A percentile compares a stretch with the other conserved stretches of the same genome.
Evolutionary conservation across 2,329 filamentous ascomycete genomes (phyloP).

Genomic region (Biscogniauxia marginata): DNA sequence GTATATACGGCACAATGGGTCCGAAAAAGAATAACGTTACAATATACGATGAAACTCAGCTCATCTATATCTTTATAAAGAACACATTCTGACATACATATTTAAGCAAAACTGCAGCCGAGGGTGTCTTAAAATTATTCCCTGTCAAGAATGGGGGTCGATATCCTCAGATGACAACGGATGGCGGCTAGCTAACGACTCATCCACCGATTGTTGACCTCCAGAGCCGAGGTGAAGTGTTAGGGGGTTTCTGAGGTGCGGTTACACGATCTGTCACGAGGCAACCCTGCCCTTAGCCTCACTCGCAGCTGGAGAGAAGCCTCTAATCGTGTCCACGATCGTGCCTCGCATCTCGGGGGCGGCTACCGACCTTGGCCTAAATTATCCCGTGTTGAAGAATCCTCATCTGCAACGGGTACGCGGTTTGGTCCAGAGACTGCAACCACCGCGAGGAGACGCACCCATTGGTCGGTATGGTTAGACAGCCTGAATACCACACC

Average conservation of each 20-base stretch:
- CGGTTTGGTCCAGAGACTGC: constrained; percentile 24
- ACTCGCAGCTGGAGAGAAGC: not conserved
- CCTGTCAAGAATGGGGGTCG: not conserved
- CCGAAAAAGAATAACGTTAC: not conserved
- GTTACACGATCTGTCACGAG: not conserved
- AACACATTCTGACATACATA: not conserved
- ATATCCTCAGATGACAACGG: not conserved
- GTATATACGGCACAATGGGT: not conserved
- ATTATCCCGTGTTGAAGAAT: not conserved
- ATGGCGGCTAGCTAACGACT: not conserved
- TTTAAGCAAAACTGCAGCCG: not conserved
- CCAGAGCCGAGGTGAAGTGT: not conserved
- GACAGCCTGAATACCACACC: constrained; percentile 21
- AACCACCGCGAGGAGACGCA: constrained; percentile 25
- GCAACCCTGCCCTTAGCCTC: not conserved
- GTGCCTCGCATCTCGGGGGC: not conserved
- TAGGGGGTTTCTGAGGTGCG: not conserved
- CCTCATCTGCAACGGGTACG: constrained; percentile 13
- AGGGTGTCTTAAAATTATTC: not conserved
- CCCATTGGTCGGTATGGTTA: constrained; percentile 30
- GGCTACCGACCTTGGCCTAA: not conserved
- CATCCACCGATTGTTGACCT: not conserved
- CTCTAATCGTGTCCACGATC: not conserved
- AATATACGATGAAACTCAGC: not conserved
- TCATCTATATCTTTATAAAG: not conserved